These are phyloP conservation scores for Parachaetomium inaequale DNA, from an alignment of 495 filamentous ascomycete species.

Conservation along the genomic window DNA sequence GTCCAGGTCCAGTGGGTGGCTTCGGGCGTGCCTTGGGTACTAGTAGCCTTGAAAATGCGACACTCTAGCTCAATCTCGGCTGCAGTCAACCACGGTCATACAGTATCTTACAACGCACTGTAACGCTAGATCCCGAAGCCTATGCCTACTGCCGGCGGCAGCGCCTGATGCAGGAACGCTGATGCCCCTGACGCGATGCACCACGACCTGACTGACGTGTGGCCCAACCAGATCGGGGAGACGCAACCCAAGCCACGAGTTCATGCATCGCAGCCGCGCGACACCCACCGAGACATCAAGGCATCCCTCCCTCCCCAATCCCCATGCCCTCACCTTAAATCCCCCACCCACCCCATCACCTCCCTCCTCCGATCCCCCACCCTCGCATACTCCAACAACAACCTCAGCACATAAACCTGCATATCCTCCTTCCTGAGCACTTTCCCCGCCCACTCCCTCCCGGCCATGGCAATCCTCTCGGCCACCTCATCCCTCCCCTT, in stretches of 20 bases:
- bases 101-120: not conserved
- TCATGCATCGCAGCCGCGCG: too few relatives aligned
- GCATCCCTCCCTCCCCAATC: not conserved
- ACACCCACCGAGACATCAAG: too few relatives aligned
- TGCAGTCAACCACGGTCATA: not conserved
- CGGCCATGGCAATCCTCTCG: conserved; percentile 56
- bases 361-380: conserved; percentile 55
- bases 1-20: not conserved
- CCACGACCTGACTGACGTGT: not conserved
- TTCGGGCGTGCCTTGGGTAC: not conserved
- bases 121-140: not conserved
- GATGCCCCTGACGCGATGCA: not conserved
- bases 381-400: conserved; percentile 70
- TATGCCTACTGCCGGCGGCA: not conserved
- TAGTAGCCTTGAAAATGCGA: not conserved
- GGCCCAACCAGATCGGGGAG: not conserved
- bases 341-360: conserved; percentile 39
- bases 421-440: conserved; percentile 69
- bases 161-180: not conserved
- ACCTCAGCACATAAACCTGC: conserved; percentile 63
- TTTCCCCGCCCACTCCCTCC: conserved; percentile 62
- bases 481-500: conserved; percentile 33
- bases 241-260: not conserved
- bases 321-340: conserved; percentile 15
- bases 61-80: not conserved